These are phyloP conservation scores for Agrostemma githago DNA, from an alignment of 148 eudicot species.

Conservation along the genomic window DNA sequence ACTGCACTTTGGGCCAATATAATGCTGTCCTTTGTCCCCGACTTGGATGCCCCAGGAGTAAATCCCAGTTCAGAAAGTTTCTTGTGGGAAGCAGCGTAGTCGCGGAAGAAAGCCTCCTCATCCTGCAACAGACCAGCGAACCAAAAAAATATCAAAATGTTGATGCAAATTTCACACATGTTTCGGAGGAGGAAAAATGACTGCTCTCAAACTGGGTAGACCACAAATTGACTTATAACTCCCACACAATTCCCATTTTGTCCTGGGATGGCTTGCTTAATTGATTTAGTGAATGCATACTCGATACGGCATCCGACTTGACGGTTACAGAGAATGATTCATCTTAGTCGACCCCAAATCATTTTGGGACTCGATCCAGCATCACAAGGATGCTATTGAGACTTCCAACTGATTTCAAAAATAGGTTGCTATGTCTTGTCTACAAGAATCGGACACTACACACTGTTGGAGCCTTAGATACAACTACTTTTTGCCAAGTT, in stretches of 20 bases:
- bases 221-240: background rate
- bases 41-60: constrained; percentile 37
- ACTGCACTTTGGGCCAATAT: constrained; percentile 67
- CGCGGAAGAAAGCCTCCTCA: constrained; percentile 85
- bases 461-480: no score
- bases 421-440: no score
- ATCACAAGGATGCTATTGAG: background rate
- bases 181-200: background rate
- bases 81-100: constrained; percentile 84
- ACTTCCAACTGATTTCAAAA: background rate
- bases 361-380: constrained; percentile 2
- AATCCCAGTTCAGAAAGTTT: constrained; percentile 90
- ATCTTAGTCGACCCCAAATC: no score
- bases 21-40: constrained; percentile 36
- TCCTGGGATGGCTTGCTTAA: background rate
- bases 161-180: background rate
- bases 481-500: no score
- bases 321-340: no score
- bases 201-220: background rate
- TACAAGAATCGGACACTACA: no score
- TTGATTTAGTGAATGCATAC: background rate
- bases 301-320: background rate
- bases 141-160: background rate
- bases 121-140: constrained; percentile 43
- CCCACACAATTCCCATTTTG: background rate